These are phyloP conservation scores for Acorus gramineus DNA, from an alignment of 106 monocot species.

Conservation along the genomic window DNA sequence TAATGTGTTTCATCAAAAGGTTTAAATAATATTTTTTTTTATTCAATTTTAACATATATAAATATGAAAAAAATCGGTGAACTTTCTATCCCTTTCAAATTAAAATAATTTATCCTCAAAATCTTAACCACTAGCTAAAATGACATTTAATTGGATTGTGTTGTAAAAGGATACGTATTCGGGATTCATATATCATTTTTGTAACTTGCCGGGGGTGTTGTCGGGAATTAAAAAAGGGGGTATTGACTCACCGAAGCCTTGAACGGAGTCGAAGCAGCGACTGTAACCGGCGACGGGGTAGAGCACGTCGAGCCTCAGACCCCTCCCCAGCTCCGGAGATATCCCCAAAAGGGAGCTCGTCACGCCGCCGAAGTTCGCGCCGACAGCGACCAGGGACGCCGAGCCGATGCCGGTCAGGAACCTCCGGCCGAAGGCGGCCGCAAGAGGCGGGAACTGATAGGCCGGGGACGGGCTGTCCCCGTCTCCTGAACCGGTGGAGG, in stretches of 20 bases:
- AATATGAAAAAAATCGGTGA: too few relatives aligned
- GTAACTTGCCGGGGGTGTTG: too few relatives aligned
- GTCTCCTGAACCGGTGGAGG: background rate
- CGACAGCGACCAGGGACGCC: slow-evolving; percentile 58
- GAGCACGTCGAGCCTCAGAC: slow-evolving; percentile 60
- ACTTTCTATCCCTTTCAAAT: too few relatives aligned
- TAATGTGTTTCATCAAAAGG: too few relatives aligned
- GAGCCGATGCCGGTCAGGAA: slow-evolving; percentile 35
- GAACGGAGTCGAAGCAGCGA: slow-evolving; percentile 46
- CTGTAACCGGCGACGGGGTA: slow-evolving; percentile 78
- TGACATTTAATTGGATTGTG: too few relatives aligned
- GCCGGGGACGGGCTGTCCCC: slow-evolving; percentile 8
- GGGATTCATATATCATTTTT: too few relatives aligned
- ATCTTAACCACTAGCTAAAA: too few relatives aligned
- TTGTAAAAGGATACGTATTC: too few relatives aligned
- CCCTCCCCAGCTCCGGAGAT: slow-evolving; percentile 40
- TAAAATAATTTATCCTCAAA: too few relatives aligned
- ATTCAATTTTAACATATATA: too few relatives aligned
- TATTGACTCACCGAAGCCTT: slow-evolving; percentile 60
- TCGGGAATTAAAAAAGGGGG: background rate
- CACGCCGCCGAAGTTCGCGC: slow-evolving; percentile 76
- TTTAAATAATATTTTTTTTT: too few relatives aligned
- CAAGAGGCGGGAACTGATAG: slow-evolving; percentile 38
- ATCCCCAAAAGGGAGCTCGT: slow-evolving; percentile 76
- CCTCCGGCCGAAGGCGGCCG: slow-evolving; percentile 51